Evolutionary conservation across 2,329 filamentous ascomycete genomes (phyloP), one percentile per base, ranked within the genome.

Genomic region (Aspergillus sp.): DNA sequence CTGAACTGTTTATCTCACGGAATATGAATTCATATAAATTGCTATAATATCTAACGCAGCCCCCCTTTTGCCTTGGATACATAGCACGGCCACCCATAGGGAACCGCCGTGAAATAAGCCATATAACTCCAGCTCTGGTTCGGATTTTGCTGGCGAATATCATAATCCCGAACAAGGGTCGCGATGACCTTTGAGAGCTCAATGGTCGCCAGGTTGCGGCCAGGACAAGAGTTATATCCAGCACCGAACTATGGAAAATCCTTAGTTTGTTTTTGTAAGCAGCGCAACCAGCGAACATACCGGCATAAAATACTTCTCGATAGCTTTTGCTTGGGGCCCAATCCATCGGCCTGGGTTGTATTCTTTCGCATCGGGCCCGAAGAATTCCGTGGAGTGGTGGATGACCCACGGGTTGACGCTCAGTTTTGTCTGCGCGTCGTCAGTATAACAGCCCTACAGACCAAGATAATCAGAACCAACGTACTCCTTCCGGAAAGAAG

Each of bases 291-390:
- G n/a, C 3, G 4, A 39, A 40, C 39, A 5, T 24, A 53, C 41
- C 24, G 40, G 31, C 19, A 53, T n/a, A 17, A 53, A 45, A 4
- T 39, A 53, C n/a, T 46, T 37, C 12, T 53, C 51, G 5, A 53
- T 53, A 4, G 9, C 27, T 4, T 53, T 53, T 7, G 41, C 51
- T 21, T 27, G 6, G 2, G 15, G 6, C 0, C 41, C 51, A 15
- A 53, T 33, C 51, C 51, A 53, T 4, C 51, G 51, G 14, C 27
- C 41, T 1, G 51, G 51, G 17, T 53, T 53, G 41, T 17, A 53
- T 3, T 39, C 27, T 3, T 37, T 35, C 3, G 40, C 41, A 12
- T 53, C 51, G 4, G 41, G 41, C 5, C 51, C 51, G 19, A 53
- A 53, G 27, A 53, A 19, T 11, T 45, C 51, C 3, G 33, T 37